Evolutionary conservation across 495 filamentous ascomycete genomes (phyloP).

Genomic region (Daldinia grandis): DNA sequence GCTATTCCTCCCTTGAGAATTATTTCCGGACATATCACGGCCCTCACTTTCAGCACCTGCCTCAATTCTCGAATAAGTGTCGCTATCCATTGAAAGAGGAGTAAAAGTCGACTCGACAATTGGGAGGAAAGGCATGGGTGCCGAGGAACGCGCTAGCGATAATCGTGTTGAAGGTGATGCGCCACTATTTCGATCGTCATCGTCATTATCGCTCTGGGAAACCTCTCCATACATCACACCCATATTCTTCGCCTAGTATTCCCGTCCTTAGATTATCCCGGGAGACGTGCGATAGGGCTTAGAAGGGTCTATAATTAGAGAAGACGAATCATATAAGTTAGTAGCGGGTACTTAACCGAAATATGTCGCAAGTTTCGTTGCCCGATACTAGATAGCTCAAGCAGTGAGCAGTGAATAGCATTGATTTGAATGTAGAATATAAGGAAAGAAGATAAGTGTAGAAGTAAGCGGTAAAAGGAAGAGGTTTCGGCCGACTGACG

Average conservation of each 20-base stretch:
- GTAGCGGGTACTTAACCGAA: constrained; percentile 2
- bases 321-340: constrained; percentile 11
- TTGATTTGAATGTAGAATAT: constrained; percentile 6
- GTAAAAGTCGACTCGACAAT: constrained; percentile 52
- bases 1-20: constrained; percentile 21
- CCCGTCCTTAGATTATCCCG: not conserved
- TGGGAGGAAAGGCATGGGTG: constrained; percentile 46
- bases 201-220: constrained; percentile 45
- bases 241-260: constrained; percentile 36
- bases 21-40: constrained; percentile 5
- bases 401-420: constrained; percentile 2
- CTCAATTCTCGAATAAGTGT: constrained; percentile 37
- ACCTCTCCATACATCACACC: constrained; percentile 47
- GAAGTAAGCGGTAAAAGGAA: not conserved
- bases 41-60: constrained; percentile 8
- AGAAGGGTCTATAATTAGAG: constrained; percentile 7
- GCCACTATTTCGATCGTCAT: constrained; percentile 38
- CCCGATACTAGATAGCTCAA: constrained; percentile 14
- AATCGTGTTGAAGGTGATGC: constrained; percentile 37
- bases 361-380: constrained; percentile 23
- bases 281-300: not conserved
- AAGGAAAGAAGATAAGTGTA: not conserved
- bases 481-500: not conserved
- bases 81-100: constrained; percentile 55
- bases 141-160: constrained; percentile 38